These are phyloP conservation scores for Syzygium oleosum DNA, from an alignment of 345 rosid genomes.

Conservation along the genomic window DNA sequence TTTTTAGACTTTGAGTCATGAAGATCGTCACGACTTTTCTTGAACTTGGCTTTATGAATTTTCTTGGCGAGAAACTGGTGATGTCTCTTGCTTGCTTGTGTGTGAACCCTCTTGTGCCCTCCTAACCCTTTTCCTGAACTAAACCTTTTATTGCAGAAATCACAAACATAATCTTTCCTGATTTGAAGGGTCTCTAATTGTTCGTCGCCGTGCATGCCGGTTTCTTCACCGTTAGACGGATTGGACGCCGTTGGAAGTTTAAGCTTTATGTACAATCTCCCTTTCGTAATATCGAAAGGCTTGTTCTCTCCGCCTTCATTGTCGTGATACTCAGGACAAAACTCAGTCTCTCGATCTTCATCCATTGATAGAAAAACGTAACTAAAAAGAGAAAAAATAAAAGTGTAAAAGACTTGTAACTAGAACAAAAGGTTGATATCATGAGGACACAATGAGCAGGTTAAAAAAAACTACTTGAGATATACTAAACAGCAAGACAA, in stretches of 20 bases:
- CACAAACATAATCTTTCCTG: not conserved
- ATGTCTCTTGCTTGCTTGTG: not conserved
- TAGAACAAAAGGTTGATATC: not conserved
- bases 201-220: not conserved
- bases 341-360: not conserved
- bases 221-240: not conserved
- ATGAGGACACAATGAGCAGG: not conserved
- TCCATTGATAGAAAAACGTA: not conserved
- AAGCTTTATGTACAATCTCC: not conserved
- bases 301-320: not conserved
- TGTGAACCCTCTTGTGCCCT: constrained; percentile 44
- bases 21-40: not conserved
- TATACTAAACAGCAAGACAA: not conserved
- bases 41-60: not conserved
- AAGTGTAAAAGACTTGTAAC: not conserved
- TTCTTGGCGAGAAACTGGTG: not conserved
- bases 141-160: constrained; percentile 31
- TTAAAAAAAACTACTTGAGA: not conserved
- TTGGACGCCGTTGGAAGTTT: not conserved
- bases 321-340: not conserved
- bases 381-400: not conserved
- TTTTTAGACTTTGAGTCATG: not conserved
- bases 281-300: not conserved
- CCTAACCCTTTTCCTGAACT: constrained; percentile 42
- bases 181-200: not conserved